phyloP scores from a whole-genome alignment of 2,329 filamentous ascomycete species.

The Colletotrichum simmondsii region DNA sequence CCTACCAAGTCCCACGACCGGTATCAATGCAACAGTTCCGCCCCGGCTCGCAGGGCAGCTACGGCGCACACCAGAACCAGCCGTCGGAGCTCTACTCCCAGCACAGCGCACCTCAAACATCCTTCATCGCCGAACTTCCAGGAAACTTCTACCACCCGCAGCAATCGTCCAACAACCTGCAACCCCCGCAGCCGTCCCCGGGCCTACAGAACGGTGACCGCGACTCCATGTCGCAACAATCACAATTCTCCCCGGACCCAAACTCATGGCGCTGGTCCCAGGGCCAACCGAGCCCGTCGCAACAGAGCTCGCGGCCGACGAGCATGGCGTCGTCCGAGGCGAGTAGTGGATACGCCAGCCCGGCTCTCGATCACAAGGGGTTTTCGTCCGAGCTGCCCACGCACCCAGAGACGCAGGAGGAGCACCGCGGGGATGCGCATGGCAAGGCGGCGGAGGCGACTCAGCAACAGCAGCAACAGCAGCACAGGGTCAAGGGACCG shows the following conservation, averaged over 20 bases:
- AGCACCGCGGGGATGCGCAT: constrained; percentile 43
- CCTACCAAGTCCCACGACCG: constrained; percentile 55
- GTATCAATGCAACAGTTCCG: constrained; percentile 40
- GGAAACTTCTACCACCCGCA: constrained; percentile 61
- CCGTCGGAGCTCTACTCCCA: constrained; percentile 32
- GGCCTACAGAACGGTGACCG: constrained; percentile 35
- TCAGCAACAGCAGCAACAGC: constrained; percentile 10
- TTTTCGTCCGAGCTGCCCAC: constrained; percentile 57
- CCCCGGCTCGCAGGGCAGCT: constrained; percentile 37
- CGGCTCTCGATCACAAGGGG: constrained; percentile 51
- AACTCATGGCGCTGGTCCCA: constrained; percentile 55
- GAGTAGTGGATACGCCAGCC: constrained; percentile 48
- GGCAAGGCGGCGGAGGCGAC: constrained; percentile 7
- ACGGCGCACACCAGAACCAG: constrained; percentile 32
- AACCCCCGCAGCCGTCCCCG: constrained; percentile 37
- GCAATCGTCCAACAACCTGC: constrained; percentile 42
- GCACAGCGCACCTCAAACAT: constrained; percentile 35
- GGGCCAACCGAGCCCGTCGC: constrained; percentile 44
- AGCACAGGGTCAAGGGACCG: constrained; percentile 26
- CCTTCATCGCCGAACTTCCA: constrained; percentile 52
- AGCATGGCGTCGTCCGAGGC: constrained; percentile 46
- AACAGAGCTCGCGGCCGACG: constrained; percentile 45
- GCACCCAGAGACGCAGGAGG: constrained; percentile 59
- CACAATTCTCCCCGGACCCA: constrained; percentile 41
- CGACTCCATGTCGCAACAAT: constrained; percentile 37